Conservation (phyloP, 305 asterid species). For the Plantago coronopus region DNA sequence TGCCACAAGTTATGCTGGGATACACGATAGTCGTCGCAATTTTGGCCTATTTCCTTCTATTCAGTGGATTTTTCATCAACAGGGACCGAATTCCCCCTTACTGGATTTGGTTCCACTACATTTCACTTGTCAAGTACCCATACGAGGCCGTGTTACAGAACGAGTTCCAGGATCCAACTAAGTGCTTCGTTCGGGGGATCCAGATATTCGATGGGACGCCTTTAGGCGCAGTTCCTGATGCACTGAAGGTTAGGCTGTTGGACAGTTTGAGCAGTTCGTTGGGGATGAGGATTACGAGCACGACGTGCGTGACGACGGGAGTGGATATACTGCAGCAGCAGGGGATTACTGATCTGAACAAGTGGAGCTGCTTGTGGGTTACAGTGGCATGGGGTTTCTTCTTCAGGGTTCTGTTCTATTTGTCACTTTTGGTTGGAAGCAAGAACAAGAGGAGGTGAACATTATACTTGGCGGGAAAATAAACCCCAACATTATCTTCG, state of each 20-base stretch:
- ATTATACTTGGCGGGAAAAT: not conserved
- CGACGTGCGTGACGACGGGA: conserved; percentile 48
- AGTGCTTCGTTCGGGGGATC: conserved; percentile 46
- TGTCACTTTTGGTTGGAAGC: conserved; percentile 43
- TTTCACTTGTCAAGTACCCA: conserved; percentile 62
- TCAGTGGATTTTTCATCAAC: conserved; percentile 78
- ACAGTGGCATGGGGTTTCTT: conserved; percentile 60
- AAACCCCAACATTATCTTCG: too few species aligned
- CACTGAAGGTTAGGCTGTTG: conserved; percentile 38
- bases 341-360: conserved; percentile 44
- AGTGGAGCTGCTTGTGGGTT: conserved; percentile 54
- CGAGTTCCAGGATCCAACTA: conserved; percentile 37
- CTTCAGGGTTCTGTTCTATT: conserved; percentile 50
- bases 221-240: conserved; percentile 26
- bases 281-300: conserved; percentile 35
- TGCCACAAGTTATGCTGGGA: conserved; percentile 80
- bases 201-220: conserved; percentile 56
- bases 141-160: conserved; percentile 49
- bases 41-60: conserved; percentile 61
- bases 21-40: conserved; percentile 73
- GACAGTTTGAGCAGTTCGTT: conserved; percentile 31
- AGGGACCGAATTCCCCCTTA: conserved; percentile 68
- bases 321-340: conserved; percentile 43
- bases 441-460: conserved; percentile 54
- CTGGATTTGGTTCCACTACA: conserved; percentile 87